These are phyloP conservation scores for Blastomyces emzantsi DNA, from an alignment of 2,329 filamentous ascomycete genomes.

Conservation along the genomic window DNA sequence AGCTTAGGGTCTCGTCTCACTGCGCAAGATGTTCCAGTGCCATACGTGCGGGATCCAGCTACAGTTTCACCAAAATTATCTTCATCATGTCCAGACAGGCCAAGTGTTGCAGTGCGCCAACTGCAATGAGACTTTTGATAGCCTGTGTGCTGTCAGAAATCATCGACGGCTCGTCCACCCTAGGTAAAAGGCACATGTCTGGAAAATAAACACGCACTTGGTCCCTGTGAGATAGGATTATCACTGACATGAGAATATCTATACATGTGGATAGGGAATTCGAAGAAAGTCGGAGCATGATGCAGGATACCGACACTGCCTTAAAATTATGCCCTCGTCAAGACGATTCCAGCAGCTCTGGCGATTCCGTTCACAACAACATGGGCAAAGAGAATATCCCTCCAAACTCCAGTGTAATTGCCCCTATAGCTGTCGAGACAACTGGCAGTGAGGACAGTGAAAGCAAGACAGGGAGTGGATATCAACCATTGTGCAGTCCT, in stretches of 20 bases:
- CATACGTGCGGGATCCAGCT: not conserved
- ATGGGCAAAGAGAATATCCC: not conserved
- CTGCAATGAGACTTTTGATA: not conserved
- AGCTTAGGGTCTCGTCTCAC: not conserved
- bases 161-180: not conserved
- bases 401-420: no score
- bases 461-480: not conserved
- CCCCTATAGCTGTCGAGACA: no score
- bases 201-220: not conserved
- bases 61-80: conserved; percentile 2
- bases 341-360: not conserved
- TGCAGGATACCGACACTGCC: not conserved
- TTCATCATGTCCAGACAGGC: not conserved
- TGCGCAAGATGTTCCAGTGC: conserved; percentile 5
- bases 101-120: not conserved
- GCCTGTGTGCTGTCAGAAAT: conserved; percentile 3
- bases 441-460: not conserved
- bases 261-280: not conserved
- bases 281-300: not conserved
- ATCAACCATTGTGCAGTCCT: not conserved
- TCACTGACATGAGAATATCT: not conserved
- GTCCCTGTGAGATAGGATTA: not conserved
- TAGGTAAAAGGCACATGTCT: not conserved
- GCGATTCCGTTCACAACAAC: not conserved
- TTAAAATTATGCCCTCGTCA: not conserved